A percentile compares a stretch with the other conserved stretches of the same genome.
These are phyloP conservation scores for Apiospora pterosperma DNA, from an alignment of 2,329 filamentous ascomycete species.

Conservation along the genomic window DNA sequence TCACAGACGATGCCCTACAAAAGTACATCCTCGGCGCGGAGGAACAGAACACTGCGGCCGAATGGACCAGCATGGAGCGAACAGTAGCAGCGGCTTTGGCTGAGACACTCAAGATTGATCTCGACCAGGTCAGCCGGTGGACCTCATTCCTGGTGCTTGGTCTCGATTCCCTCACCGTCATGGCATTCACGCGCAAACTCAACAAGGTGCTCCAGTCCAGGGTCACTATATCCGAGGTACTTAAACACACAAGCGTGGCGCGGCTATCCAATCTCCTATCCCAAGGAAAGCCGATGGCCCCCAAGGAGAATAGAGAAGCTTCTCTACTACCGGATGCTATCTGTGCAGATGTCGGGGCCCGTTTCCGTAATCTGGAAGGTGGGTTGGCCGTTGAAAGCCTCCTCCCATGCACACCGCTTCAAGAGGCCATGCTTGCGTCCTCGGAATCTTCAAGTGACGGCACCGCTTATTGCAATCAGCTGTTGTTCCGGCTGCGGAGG, in stretches of 20 bases:
- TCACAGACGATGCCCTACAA: conserved; percentile 45
- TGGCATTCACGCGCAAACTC: conserved; percentile 61
- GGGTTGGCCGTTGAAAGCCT: conserved; percentile 47
- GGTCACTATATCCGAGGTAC: conserved; percentile 64
- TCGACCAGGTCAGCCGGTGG: conserved; percentile 52
- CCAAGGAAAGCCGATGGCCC: conserved; percentile 12
- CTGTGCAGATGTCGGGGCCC: conserved; percentile 22
- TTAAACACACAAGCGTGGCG: conserved; percentile 65
- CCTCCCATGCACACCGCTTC: conserved; percentile 80
- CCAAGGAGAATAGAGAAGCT: conserved; percentile 18
- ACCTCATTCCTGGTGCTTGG: conserved; percentile 77
- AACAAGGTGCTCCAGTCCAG: conserved; percentile 39
- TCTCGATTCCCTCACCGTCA: conserved; percentile 80
- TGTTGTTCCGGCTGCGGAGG: conserved; percentile 58
- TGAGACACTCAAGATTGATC: conserved; percentile 41
- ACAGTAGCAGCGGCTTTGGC: conserved; percentile 54
- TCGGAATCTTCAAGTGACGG: conserved; percentile 25
- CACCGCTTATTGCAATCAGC: conserved; percentile 68
- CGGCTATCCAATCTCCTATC: conserved; percentile 46
- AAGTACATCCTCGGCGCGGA: conserved; percentile 24
- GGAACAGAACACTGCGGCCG: conserved; percentile 21
- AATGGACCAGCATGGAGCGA: conserved; percentile 54
- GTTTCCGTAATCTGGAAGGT: conserved; percentile 20
- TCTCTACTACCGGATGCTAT: neutral
- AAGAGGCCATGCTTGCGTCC: conserved; percentile 80